Evolutionary conservation across 2,329 filamentous ascomycete genomes (phyloP), one percentile per base, ranked within the genome.

Genomic region (Xenosphaeropsis pyriputrescens): DNA sequence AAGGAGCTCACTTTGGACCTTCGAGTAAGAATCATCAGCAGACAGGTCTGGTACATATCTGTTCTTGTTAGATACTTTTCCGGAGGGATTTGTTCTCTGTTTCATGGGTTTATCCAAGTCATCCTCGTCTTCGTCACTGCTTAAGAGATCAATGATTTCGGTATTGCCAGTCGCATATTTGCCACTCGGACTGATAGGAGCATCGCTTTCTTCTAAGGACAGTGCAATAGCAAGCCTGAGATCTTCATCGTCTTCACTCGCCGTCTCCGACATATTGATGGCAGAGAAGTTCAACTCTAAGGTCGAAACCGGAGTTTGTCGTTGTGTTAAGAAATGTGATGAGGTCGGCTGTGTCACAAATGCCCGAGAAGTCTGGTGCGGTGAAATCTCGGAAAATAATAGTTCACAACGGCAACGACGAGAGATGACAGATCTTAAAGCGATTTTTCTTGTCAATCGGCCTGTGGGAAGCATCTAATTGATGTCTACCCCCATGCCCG

Each of bases 161-260:
- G 43, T 47, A 39, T 50, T 32, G 17, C 12, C 29, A 19, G n/a
- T n/a, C 5, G 8, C 13, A 16, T 35, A 29, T 32, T 13, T 39
- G 35, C 26, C 22, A 13, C 18, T 18, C 37, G 7, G 18, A n/a
- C 14, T 14, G 9, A 12, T 4, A 32, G 30, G 6, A 32, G 12
- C 14, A 16, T 45, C 38, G n/a, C 13, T 34, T 31, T 59, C 50
- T 32, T 57, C 55, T 13, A 77, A 58, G 7, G 73, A 77, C 18
- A 77, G 55, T 13, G 67, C 72, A 40, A 81, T 75, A 19, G 76
- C 75, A 41, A 62, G 63, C 18, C 64, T 64, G n/a, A 79, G 55
- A 19, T 74, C 71, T 41, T 73, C 70, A 37, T 79, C 71, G 15
- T 75, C 69, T 34, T 39, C 52, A 26, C 33, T 47, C 12, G 53